Percentiles rank a stretch among this genome's conserved stretches.
Evolutionary conservation across 1,284 basidiomycete genomes (phyloP).

Genomic region (Gymnopus androsaceus): DNA sequence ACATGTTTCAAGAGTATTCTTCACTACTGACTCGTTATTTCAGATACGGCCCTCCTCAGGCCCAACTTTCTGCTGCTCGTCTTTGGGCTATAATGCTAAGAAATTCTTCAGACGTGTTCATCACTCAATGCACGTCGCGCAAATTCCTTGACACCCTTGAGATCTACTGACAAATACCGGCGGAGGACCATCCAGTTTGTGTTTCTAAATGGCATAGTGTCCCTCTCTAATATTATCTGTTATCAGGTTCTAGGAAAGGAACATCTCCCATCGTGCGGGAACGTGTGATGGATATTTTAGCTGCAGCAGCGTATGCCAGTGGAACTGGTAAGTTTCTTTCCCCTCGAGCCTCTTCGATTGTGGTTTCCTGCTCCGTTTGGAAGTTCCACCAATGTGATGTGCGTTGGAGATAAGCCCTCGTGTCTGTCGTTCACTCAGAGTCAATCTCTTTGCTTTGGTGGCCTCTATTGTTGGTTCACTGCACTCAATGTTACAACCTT

Average conservation of each 20-base stretch:
- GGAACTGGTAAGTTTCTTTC: conserved; percentile 38
- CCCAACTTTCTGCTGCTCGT: conserved; percentile 63
- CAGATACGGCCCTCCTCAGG: conserved; percentile 70
- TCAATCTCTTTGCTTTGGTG: too few species aligned
- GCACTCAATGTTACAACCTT: too few species aligned
- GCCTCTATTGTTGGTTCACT: too few species aligned
- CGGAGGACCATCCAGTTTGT: conserved; percentile 2
- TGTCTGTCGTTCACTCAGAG: too few species aligned
- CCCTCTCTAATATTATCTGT: background rate
- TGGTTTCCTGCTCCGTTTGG: background rate
- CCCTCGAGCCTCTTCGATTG: background rate
- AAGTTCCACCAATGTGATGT: background rate
- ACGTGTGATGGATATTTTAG: conserved; percentile 69
- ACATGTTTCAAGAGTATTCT: conserved; percentile 1
- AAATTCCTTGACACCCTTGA: conserved; percentile 78
- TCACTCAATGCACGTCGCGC: conserved; percentile 66
- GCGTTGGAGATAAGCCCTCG: too few species aligned
- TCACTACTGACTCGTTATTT: conserved; percentile 3
- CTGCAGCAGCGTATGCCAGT: conserved; percentile 68
- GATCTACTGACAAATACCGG: conserved; percentile 50
- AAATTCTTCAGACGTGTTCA: conserved; percentile 66
- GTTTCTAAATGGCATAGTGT: background rate
- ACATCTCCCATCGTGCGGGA: conserved; percentile 75
- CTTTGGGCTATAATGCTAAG: conserved; percentile 85
- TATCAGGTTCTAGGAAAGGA: conserved; percentile 29